Evolutionary conservation across 192 early-diverging fungal genomes (phyloP).

Genomic region (Entophlyctis helioformis): DNA sequence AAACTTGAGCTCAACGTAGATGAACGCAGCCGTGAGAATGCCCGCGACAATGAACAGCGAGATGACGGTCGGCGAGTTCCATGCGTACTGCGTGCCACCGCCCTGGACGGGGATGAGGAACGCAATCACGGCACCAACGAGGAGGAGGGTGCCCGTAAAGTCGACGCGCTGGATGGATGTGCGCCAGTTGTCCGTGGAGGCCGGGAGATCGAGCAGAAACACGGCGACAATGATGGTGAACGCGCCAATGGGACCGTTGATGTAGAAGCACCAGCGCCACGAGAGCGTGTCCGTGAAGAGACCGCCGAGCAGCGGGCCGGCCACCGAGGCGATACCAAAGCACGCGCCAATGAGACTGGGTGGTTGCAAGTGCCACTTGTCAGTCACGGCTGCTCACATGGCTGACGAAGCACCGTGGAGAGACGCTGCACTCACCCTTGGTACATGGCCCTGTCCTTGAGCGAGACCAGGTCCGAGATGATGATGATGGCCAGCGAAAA

Average conservation of each 20-base stretch:
- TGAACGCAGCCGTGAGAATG: slow-evolving; percentile 25
- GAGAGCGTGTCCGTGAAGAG: slow-evolving; percentile 49
- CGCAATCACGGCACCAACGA: slow-evolving; percentile 27
- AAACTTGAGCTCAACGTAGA: slow-evolving; percentile 50
- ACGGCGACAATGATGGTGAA: slow-evolving; percentile 41
- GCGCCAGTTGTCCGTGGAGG: slow-evolving; percentile 10
- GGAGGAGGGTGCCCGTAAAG: slow-evolving; percentile 15
- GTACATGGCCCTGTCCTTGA: slow-evolving; percentile 62
- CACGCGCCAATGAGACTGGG: slow-evolving; percentile 47
- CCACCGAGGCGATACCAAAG: slow-evolving; percentile 61
- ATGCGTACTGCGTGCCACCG: slow-evolving; percentile 54
- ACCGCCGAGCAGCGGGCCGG: slow-evolving; percentile 81
- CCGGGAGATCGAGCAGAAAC: slow-evolving; percentile 36
- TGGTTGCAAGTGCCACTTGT: background rate
- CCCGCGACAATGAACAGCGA: slow-evolving; percentile 50
- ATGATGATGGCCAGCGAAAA: slow-evolving; percentile 70
- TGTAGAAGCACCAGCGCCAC: slow-evolving; percentile 49
- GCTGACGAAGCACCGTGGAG: too few species aligned
- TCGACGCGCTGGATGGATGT: slow-evolving; percentile 43
- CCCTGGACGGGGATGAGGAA: slow-evolving; percentile 50
- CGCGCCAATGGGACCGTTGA: slow-evolving; percentile 68
- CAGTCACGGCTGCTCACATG: too few species aligned
- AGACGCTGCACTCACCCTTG: slow-evolving; percentile 20
- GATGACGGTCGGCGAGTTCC: slow-evolving; percentile 40
- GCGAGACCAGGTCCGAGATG: slow-evolving; percentile 66